Base-by-base conservation (phyloP, 1,284 basidiomycete genomes). In the Melampsora americana region DNA sequence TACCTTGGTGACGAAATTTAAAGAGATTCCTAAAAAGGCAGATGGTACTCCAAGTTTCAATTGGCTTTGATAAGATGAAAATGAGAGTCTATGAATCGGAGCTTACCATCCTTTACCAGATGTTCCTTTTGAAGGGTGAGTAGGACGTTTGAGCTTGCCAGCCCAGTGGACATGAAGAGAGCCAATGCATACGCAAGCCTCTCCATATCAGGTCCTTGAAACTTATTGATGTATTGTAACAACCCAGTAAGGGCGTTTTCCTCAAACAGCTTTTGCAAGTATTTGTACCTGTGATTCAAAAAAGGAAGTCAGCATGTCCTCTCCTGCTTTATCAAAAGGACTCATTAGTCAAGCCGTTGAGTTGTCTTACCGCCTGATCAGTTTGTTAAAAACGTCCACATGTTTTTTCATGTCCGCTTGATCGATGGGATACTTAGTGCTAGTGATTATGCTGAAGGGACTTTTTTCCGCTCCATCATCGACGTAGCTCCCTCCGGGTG, bases 191-290 rank as follows among this genome's bases (percentile, higher is more conserved):
- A 86, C 32, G 92, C 88, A 72, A 97, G 86, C 85, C 94, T 95
- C 81, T 92, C 89, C 79, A 89, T 88, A 71, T 80, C 78, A 48
- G 78, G 79, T 59, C 77, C 70, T 39, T 79, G 66, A 73, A 79
- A 78, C 69, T 78, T 78, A 64, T 78, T 78, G 61, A 75, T 69
- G 56, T 78, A 72, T 83, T 95, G 93, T 78, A 98, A 85, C 70
- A 98, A 87, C 69, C 87, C 88, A 2, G 92, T 91, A 42, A 98
- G 86, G 77, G 92, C 88, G 59, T 86, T 88, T 82, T 90, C 90
- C 84, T 97, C 95, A 66, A 98, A 89, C 60, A 94, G 93, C 83
- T 90, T 93, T 85, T 97, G 95, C 80, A 98, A 90, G 86, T 97
- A 98, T 84, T 97, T 97, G 87, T 96, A 98, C 84, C 92, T 93